Percentiles rank a stretch among this genome's conserved stretches.
Conservation (phyloP, 768 basidiomycete genomes). For the Phaeotremella skinneri region DNA sequence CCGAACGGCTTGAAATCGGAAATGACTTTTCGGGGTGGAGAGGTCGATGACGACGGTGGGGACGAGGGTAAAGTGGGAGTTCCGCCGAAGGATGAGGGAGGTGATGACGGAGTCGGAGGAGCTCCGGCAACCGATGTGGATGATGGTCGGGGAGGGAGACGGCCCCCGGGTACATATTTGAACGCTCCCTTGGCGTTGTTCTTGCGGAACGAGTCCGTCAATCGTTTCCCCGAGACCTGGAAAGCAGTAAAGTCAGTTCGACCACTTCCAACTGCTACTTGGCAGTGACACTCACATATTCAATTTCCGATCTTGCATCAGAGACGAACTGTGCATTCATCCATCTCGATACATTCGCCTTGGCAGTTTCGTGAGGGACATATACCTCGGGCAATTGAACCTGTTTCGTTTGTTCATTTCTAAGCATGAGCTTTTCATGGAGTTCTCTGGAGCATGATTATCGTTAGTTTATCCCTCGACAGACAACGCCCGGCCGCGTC, state of each 20-base stretch:
- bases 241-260: neutral
- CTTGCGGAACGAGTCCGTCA: constrained; percentile 92
- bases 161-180: constrained; percentile 59
- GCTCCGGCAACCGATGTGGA: constrained; percentile 54
- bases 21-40: constrained; percentile 82
- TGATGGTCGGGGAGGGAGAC: constrained; percentile 54
- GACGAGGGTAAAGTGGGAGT: constrained; percentile 20
- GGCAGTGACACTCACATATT: neutral
- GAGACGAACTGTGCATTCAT: constrained; percentile 66
- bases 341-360: constrained; percentile 86
- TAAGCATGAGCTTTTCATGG: constrained; percentile 81
- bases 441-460: constrained; percentile 58
- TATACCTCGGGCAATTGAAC: constrained; percentile 96
- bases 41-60: constrained; percentile 49
- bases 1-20: constrained; percentile 58
- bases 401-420: constrained; percentile 96
- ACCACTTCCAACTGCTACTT: neutral
- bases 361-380: constrained; percentile 80
- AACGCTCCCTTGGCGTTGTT: constrained; percentile 54
- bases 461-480: no score
- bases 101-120: constrained; percentile 52
- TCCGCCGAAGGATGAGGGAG: constrained; percentile 32
- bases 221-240: constrained; percentile 89
- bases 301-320: constrained; percentile 58
- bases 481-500: no score